Base-by-base conservation (phyloP, 331 rosid genomes). In the Cydonia oblonga region DNA sequence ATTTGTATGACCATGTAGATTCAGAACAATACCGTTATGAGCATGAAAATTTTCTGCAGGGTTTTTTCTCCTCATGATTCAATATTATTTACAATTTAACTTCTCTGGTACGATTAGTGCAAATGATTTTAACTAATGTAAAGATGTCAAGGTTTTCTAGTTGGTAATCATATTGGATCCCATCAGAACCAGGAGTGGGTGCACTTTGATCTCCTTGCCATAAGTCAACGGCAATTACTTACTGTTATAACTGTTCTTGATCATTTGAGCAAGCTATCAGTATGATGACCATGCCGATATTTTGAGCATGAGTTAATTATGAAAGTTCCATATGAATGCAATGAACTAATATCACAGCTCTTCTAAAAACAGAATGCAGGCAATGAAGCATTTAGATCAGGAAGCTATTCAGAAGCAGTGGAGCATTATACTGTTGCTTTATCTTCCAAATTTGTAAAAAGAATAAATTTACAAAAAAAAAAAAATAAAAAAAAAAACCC, bases 361-460 rank as follows among this genome's bases (percentile, higher is more conserved):
- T 81, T 79, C 44, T 72, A 44, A 75, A 33, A 75, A 86, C 85
- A 89, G 98, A 89, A 70, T n/a, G 89, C 88, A 74, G 96, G 98
- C 63, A 93, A 93, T 82, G 96, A 90, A 59, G 86, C 87, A 74
- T 89, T 90, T 70, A 89, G 80, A 70, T 75, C 75, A 35, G 88
- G 89, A 80, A 86, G 78, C 74, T 81, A 84, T 80, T 26, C 86
- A 33, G 98, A 85, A 79, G 98, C 97, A 24, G 78, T 85, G 66
- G 97, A 90, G 64, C 82, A 86, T 74, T 93, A 90, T 81, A 89
- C 97, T 51, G 80, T 49, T 77, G 97, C 98, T 69, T 76, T 90
- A 72, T 93, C 95, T 69, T 75, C 81, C 76, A 85, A 84, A 32
- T 32, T 32, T 32, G 35, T 32, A 32, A 32, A 25, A 25, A 25